Evolutionary conservation across 805 yeast genomes (phyloP).

Genomic region (Komagataella ulmi): DNA sequence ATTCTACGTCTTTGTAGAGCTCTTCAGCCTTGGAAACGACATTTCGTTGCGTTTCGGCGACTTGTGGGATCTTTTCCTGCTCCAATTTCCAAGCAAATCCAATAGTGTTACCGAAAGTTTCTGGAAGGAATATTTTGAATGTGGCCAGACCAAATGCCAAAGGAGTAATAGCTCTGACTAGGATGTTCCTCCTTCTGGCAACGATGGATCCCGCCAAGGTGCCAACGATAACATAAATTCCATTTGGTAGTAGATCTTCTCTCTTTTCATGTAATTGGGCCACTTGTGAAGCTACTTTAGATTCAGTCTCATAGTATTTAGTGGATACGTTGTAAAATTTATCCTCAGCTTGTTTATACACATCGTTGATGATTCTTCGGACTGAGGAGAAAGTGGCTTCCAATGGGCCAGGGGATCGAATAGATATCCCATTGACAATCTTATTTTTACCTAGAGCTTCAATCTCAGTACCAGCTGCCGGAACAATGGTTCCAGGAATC

Average conservation of each 20-base stretch:
- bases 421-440: conserved; percentile 40
- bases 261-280: conserved; percentile 47
- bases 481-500: conserved; percentile 34
- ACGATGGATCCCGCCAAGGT: conserved; percentile 59
- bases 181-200: conserved; percentile 51
- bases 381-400: conserved; percentile 32
- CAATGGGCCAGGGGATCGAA: conserved; percentile 35
- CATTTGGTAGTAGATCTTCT: conserved; percentile 64
- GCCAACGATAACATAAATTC: conserved; percentile 56
- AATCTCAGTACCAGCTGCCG: conserved; percentile 27
- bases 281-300: conserved; percentile 47
- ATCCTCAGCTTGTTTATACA: conserved; percentile 18
- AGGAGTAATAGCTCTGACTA: conserved; percentile 45
- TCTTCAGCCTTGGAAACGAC: conserved; percentile 31
- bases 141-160: conserved; percentile 46
- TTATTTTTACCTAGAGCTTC: conserved; percentile 31
- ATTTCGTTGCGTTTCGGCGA: conserved; percentile 48
- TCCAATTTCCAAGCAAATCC: conserved; percentile 49
- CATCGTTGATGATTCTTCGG: conserved; percentile 27
- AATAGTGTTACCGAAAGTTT: conserved; percentile 51
- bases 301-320: conserved; percentile 44
- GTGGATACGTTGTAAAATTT: conserved; percentile 33
- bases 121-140: conserved; percentile 59
- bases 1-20: conserved; percentile 28
- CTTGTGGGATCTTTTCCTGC: conserved; percentile 40